Conservation (phyloP, 768 basidiomycete genomes). For the Lentinula aciculospora region DNA sequence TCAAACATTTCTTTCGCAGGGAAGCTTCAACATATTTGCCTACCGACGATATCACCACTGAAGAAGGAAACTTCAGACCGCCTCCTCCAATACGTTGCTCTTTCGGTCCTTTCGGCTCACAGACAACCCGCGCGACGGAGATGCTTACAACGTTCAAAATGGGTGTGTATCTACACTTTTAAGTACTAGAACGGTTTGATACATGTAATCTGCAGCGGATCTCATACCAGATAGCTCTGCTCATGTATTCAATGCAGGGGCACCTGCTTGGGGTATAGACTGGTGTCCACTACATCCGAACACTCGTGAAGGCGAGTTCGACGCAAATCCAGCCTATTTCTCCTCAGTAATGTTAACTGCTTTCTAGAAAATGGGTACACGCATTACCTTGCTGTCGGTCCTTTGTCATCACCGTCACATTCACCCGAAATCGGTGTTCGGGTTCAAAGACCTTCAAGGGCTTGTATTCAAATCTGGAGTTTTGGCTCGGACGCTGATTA, state of each 20-base stretch:
- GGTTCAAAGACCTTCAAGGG: constrained; percentile 44
- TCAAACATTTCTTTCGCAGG: constrained; percentile 25
- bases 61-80: constrained; percentile 43
- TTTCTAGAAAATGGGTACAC: constrained; percentile 43
- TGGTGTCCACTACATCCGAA: constrained; percentile 82
- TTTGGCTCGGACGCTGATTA: constrained; percentile 18
- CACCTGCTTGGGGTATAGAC: constrained; percentile 85
- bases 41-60: constrained; percentile 40
- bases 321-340: neutral
- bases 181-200: neutral
- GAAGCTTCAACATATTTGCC: constrained; percentile 58
- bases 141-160: constrained; percentile 56
- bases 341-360: neutral
- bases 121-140: constrained; percentile 40
- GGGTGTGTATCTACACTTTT: constrained; percentile 33
- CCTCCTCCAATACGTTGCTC: constrained; percentile 55
- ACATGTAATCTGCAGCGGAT: constrained; percentile 37
- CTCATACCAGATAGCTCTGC: constrained; percentile 53
- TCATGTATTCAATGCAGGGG: constrained; percentile 81
- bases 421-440: constrained; percentile 64
- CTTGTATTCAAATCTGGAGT: constrained; percentile 89
- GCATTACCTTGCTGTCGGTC: constrained; percentile 83
- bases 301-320: constrained; percentile 45
- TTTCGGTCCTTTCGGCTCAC: constrained; percentile 58
- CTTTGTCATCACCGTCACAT: constrained; percentile 60